Conservation (phyloP, 1,284 basidiomycete genomes). For the Caloboletus inedulis region DNA sequence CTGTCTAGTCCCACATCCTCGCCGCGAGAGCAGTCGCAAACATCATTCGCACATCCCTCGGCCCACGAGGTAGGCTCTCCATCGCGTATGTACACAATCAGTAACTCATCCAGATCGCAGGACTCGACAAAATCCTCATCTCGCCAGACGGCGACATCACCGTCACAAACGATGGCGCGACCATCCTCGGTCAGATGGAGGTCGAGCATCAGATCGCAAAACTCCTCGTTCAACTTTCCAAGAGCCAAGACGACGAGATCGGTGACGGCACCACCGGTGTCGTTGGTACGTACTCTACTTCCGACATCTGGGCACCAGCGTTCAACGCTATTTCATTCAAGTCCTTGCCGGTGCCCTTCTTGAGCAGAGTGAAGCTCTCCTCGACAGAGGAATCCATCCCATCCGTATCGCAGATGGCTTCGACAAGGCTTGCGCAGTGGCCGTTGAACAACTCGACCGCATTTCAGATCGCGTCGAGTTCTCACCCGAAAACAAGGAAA, state of each 20-base stretch:
- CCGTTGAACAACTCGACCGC: constrained; percentile 85
- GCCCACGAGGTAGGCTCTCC: constrained; percentile 72
- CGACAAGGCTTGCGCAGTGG: constrained; percentile 89
- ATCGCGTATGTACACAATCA: constrained; percentile 2
- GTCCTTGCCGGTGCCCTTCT: constrained; percentile 96
- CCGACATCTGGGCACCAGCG: background rate
- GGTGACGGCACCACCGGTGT: constrained; percentile 99
- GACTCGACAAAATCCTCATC: constrained; percentile 98
- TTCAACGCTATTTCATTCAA: constrained; percentile 33
- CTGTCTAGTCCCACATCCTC: constrained; percentile 82
- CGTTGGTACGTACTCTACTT: constrained; percentile 69
- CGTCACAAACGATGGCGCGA: constrained; percentile 98
- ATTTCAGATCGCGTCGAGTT: constrained; percentile 93
- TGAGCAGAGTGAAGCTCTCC: constrained; percentile 85
- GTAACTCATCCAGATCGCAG: constrained; percentile 38
- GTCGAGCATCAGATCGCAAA: constrained; percentile 99
- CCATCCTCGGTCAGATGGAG: constrained; percentile 94
- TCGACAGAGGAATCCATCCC: constrained; percentile 96
- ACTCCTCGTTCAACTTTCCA: constrained; percentile 93
- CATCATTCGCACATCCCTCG: constrained; percentile 93
- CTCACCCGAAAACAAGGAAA: constrained; percentile 77
- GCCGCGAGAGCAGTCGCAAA: constrained; percentile 91
- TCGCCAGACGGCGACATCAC: constrained; percentile 98
- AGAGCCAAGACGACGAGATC: constrained; percentile 99
- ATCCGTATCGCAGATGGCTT: constrained; percentile 99